Base-by-base conservation (phyloP, 768 basidiomycete species). In the Lyophyllum shimeji region DNA sequence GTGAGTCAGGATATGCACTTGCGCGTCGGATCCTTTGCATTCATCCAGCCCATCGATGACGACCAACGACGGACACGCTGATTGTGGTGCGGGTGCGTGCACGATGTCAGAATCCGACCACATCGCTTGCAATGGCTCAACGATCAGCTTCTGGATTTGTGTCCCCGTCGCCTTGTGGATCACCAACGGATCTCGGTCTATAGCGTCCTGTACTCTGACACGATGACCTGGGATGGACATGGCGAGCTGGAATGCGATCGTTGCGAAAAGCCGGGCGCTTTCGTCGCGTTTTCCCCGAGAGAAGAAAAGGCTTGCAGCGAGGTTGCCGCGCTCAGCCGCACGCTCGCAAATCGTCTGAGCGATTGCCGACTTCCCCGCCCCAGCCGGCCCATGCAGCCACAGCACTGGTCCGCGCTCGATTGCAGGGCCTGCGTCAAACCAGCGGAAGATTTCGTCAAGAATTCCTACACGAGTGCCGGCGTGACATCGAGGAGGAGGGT, bases 1-100 rank as follows among this genome's bases (percentile, higher is more conserved):
- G 12, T 60, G 29, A 6, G 42, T 15, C 3, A 69, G 4, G 17
- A 67, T 50, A 6, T 57, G 47, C 9, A 40, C 11, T 42, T 64
- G 63, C 11, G 51, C 24, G 2, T 53, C 45, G 21, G 47, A 17
- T 2, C 58, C 56, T 9, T 55, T 17, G 48, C 67, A 71, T 57
- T 71, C 69, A 45, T 71, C 29, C 9, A 72, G 53, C 5, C 63
- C 68, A 55, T 71, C 69, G 27, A 68, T 56, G 20, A 70, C 50
- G n/a, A 67, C 7, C 58, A 55, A 50, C 13, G 46, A 18, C 43
- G 51, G 39, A 8, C 3, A 13, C 15, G 7, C 15, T 13, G 12
- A 37, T 33, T 33, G 34, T 29, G 29, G 29, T 29, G 5, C 29
- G 9, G 5, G 9, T 5, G 9, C 29, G 9, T 5, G 9, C 9